Conservation (phyloP, 257 asterid genomes). For the Solanum appendiculatum region DNA sequence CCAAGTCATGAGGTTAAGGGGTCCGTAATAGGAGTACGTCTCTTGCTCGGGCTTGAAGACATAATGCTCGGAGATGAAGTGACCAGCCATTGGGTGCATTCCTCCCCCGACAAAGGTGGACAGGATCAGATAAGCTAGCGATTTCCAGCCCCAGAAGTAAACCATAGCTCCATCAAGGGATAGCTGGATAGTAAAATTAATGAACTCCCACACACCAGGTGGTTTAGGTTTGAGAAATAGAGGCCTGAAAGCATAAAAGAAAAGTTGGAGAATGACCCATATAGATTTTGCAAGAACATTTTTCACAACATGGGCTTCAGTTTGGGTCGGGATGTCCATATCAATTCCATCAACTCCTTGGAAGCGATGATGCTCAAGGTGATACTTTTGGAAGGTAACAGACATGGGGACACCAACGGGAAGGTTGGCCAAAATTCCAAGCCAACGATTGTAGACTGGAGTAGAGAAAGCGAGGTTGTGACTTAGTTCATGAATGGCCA, state of each 20-base stretch:
- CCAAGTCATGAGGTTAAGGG: conserved; percentile 84
- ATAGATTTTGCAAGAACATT: conserved; percentile 49
- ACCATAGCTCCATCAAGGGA: conserved; percentile 59
- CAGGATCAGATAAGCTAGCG: conserved; percentile 65
- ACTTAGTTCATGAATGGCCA: conserved; percentile 90
- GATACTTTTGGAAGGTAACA: conserved; percentile 91
- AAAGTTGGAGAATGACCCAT: conserved; percentile 79
- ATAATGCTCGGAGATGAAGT: conserved; percentile 86
- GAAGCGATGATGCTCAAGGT: conserved; percentile 93
- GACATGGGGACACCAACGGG: conserved; percentile 97
- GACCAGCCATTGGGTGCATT: conserved; percentile 97
- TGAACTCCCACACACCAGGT: conserved; percentile 85
- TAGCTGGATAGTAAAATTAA: conserved; percentile 49
- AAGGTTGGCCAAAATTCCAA: conserved; percentile 88
- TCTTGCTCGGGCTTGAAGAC: conserved; percentile 71
- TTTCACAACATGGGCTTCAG: conserved; percentile 52
- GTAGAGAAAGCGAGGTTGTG: conserved; percentile 92
- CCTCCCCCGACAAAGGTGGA: conserved; percentile 96
- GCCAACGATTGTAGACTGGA: conserved; percentile 78
- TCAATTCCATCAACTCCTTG: conserved; percentile 97
- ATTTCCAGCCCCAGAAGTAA: conserved; percentile 72
- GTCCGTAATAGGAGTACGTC: conserved; percentile 87
- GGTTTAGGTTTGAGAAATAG: conserved; percentile 90
- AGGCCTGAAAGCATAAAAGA: conserved; percentile 90
- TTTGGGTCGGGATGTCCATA: conserved; percentile 72